phyloP scores from a whole-genome alignment of 75 land plant genomes.

The Isoetes taiwanensis region DNA sequence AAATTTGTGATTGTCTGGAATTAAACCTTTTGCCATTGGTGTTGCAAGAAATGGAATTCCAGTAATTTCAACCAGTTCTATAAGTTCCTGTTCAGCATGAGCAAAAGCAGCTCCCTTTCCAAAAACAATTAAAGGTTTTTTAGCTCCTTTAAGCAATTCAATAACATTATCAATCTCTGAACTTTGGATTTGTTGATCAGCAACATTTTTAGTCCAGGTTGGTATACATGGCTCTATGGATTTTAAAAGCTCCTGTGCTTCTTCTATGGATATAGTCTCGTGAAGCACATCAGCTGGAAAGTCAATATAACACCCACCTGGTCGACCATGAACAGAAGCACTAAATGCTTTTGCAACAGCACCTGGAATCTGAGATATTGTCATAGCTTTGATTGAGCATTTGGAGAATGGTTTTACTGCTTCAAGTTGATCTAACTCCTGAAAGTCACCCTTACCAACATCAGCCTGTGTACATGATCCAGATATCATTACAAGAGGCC shows the following conservation, averaged over 20 bases:
- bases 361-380: constrained; percentile 40
- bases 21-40: constrained; percentile 91
- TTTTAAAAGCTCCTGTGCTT: constrained; percentile 40
- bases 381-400: constrained; percentile 40
- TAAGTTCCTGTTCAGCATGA: constrained; percentile 47
- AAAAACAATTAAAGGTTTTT: constrained; percentile 77
- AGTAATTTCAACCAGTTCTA: constrained; percentile 43
- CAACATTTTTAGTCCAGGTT: background rate
- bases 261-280: constrained; percentile 37
- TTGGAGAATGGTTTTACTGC: constrained; percentile 71
- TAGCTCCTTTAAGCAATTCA: constrained; percentile 40
- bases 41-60: constrained; percentile 91
- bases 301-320: constrained; percentile 79
- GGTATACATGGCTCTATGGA: constrained; percentile 17
- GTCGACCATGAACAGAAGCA: constrained; percentile 36
- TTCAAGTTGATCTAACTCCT: constrained; percentile 84
- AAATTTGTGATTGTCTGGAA: constrained; percentile 67
- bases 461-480: constrained; percentile 74
- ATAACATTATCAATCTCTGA: constrained; percentile 43
- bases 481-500: constrained; percentile 83
- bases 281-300: constrained; percentile 82
- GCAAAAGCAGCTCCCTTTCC: constrained; percentile 93
- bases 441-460: constrained; percentile 80
- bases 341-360: constrained; percentile 39
- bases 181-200: background rate